Percentiles rank a stretch among this genome's conserved stretches.
phyloP scores from a whole-genome alignment of 139 green algal species.

The Chlamydomonas applanata region DNA sequence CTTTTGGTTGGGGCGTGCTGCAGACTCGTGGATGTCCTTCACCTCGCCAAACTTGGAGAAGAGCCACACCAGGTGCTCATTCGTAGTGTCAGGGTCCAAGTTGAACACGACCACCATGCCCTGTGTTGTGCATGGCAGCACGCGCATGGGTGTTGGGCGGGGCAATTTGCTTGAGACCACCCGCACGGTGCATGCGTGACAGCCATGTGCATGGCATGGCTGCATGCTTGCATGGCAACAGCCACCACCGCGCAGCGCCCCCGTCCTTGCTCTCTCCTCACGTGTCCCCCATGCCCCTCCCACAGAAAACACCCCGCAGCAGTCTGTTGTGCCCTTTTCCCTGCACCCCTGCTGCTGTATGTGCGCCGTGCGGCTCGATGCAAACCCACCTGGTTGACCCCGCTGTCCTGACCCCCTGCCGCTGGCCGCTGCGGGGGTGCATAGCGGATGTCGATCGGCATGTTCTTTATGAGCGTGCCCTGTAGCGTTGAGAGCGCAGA shows the following conservation, averaged over 20 bases:
- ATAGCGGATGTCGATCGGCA: conserved; percentile 69
- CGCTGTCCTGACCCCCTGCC: conserved; percentile 16
- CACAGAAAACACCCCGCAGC: background rate
- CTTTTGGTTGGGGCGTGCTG: conserved; percentile 64
- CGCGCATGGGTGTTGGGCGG: too few species aligned
- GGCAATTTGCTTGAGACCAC: too few species aligned
- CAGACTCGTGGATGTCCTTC: conserved; percentile 56
- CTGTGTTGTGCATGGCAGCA: conserved; percentile 34
- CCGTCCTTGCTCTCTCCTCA: too few species aligned
- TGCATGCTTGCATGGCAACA: background rate
- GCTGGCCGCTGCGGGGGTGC: conserved; percentile 24
- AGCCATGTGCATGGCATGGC: background rate
- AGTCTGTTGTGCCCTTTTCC: background rate
- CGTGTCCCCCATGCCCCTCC: too few species aligned
- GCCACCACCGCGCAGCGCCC: too few species aligned
- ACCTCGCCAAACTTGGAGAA: conserved; percentile 88
- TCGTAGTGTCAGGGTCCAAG: conserved; percentile 61
- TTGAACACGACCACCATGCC: conserved; percentile 85
- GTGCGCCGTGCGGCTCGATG: background rate
- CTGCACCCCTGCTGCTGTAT: background rate
- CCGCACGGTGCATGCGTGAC: too few species aligned
- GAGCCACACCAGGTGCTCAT: conserved; percentile 71
- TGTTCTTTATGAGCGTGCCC: conserved; percentile 38
- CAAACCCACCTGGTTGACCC: conserved; percentile 55
- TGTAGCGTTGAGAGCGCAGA: conserved; percentile 66